phyloP scores from a whole-genome alignment of 768 basidiomycete genomes.

The Phaeotremella skinneri region DNA sequence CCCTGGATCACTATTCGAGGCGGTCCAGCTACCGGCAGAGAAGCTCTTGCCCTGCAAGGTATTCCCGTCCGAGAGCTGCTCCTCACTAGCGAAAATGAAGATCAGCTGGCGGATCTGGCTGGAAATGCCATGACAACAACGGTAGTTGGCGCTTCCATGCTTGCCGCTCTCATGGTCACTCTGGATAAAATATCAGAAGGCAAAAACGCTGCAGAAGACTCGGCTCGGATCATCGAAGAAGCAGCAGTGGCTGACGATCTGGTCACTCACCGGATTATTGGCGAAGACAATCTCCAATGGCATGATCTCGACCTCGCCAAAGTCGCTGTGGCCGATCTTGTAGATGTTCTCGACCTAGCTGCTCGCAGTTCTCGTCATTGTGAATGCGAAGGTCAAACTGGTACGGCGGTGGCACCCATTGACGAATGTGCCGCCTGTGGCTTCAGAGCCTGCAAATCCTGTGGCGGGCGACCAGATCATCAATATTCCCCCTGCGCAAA shows the following conservation, averaged over 20 bases:
- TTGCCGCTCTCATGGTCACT: slow-evolving; percentile 72
- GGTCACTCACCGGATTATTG: slow-evolving; percentile 62
- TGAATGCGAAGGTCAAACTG: slow-evolving; percentile 82
- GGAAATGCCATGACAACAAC: slow-evolving; percentile 98
- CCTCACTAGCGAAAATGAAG: slow-evolving; percentile 87
- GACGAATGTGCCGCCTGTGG: slow-evolving; percentile 73
- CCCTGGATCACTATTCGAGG: slow-evolving; percentile 94
- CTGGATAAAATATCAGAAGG: slow-evolving; percentile 67
- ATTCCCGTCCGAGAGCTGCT: slow-evolving; percentile 88
- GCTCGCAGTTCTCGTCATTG: slow-evolving; percentile 74
- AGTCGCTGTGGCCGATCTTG: slow-evolving; percentile 54
- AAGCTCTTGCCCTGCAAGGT: slow-evolving; percentile 90
- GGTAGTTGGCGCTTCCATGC: slow-evolving; percentile 84
- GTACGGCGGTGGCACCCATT: slow-evolving; percentile 66
- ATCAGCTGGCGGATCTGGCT: slow-evolving; percentile 88
- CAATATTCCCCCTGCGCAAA: slow-evolving; percentile 58
- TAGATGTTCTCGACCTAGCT: slow-evolving; percentile 64
- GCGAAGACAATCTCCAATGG: slow-evolving; percentile 66
- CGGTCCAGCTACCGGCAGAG: slow-evolving; percentile 89
- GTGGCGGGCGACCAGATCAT: slow-evolving; percentile 88
- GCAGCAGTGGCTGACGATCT: slow-evolving; percentile 58
- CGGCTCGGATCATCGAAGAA: slow-evolving; percentile 59
- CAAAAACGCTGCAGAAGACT: slow-evolving; percentile 66
- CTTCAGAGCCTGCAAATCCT: slow-evolving; percentile 75
- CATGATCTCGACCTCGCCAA: slow-evolving; percentile 69